Base-by-base conservation (phyloP, 139 green algal species). In the Pseudopediastrum boryanum region DNA sequence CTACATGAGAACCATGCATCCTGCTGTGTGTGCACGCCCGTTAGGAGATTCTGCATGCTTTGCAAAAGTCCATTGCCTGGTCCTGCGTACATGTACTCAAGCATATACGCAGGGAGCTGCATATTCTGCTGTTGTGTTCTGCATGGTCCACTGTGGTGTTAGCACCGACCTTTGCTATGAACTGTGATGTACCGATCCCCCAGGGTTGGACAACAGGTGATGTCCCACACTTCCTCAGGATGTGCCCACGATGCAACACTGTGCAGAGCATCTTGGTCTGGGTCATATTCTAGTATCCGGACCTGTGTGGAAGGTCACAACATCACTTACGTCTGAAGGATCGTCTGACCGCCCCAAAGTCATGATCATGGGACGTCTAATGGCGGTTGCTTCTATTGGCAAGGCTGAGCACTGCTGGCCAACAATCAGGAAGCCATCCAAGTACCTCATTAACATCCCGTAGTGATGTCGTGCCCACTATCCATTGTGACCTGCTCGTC, bases 401-500 rank as follows among this genome's bases (percentile, higher is more conserved):
- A 8, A 62, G 2, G 21, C 31, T 25, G 66, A 25, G 41, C n/a
- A 33, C 41, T 51, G 64, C 64, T n/a, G 25, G n/a, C n/a, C n/a
- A n/a, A n/a, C n/a, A n/a, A n/a, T n/a, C n/a, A n/a, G n/a, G n/a
- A n/a, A n/a, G n/a, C 8, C 35, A 59, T 43, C 61, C 64, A 10
- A 79, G 10, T 62, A 92, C 89, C 88, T 94, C 91, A 38, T 95
- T 95, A 29, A 93, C 91, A 33, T 94, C 91, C 19, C 88, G 83
- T 16, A 95, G 71, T 0, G 88, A 79, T 13, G 85, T 92, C 9
- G 89, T 93, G 7, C 88, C 91, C 1, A 90, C 89, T 31, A 93
- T 58, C 89, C 89, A 95, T 56, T 87, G 72, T 0, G 77, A 88
- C 10, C 23, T 39, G 23, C 87, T 63, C 1, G 44, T 82, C 12